A percentile compares a stretch with the other conserved stretches of the same genome.
Conservation (phyloP, 2,329 filamentous ascomycete genomes). For the Alternaria sp. region DNA sequence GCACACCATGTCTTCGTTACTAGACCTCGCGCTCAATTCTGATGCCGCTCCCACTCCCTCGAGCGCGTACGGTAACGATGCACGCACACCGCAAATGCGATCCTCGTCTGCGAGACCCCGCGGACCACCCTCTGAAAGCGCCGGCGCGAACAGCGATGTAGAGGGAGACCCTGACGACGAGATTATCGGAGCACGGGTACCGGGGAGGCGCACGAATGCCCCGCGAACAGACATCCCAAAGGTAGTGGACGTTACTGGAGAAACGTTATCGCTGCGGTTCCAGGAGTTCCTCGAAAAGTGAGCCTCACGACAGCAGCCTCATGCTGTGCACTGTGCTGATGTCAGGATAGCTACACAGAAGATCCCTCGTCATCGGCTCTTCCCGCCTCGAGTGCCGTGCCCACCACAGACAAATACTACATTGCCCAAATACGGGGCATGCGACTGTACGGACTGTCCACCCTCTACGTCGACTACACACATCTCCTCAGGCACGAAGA, state of each 20-base stretch:
- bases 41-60: slow-evolving; percentile 53
- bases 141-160: slow-evolving; percentile 62
- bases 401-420: slow-evolving; percentile 83
- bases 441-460: slow-evolving; percentile 77
- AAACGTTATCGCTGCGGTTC: slow-evolving; percentile 78
- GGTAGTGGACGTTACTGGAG: slow-evolving; percentile 78
- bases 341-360: slow-evolving; percentile 66
- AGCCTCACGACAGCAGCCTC: slow-evolving; percentile 28
- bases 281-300: slow-evolving; percentile 82
- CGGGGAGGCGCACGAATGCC: slow-evolving; percentile 47
- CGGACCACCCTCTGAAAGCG: slow-evolving; percentile 61
- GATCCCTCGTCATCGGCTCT: slow-evolving; percentile 70
- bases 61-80: slow-evolving; percentile 46
- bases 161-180: slow-evolving; percentile 70
- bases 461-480: slow-evolving; percentile 85
- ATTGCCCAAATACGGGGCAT: slow-evolving; percentile 83
- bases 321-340: slow-evolving; percentile 17
- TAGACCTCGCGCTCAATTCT: slow-evolving; percentile 60
- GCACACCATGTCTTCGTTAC: slow-evolving; percentile 60
- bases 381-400: slow-evolving; percentile 70
- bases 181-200: slow-evolving; percentile 62
- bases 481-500: slow-evolving; percentile 82
- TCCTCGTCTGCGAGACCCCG: slow-evolving; percentile 65
- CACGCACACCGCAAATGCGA: slow-evolving; percentile 50
- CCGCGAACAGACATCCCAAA: slow-evolving; percentile 69